Evolutionary conservation across 2,329 filamentous ascomycete genomes (phyloP).

Genomic region (Corynespora cassiicola): DNA sequence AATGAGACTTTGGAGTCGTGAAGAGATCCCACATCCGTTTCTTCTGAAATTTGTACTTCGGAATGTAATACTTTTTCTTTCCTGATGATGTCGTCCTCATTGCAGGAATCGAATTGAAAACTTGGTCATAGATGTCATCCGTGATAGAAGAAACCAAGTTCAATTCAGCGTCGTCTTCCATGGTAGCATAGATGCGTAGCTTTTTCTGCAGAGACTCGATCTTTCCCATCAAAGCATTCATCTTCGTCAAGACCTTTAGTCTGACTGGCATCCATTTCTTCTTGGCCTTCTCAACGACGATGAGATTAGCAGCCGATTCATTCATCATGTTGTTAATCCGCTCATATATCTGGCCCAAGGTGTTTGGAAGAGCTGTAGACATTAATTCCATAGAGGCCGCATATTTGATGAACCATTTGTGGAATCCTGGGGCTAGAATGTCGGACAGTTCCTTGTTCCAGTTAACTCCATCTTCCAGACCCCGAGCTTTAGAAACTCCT

Average conservation of each 20-base stretch:
- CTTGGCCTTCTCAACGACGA: constrained; percentile 23
- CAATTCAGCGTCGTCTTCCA: constrained; percentile 17
- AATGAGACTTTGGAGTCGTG: constrained; percentile 8
- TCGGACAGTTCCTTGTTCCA: constrained; percentile 25
- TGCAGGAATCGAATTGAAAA: constrained; percentile 12
- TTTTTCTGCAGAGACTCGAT: constrained; percentile 1
- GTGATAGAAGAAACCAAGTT: constrained; percentile 20
- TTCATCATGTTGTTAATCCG: constrained; percentile 9
- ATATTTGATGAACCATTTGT: constrained; percentile 16
- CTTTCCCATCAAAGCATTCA: constrained; percentile 11
- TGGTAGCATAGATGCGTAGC: constrained; percentile 7
- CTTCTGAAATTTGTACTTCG: constrained; percentile 20
- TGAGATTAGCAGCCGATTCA: constrained; percentile 17
- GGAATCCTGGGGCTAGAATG: constrained; percentile 15
- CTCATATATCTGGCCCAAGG: constrained; percentile 7
- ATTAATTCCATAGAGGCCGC: constrained; percentile 3
- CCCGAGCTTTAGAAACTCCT: constrained; percentile 22
- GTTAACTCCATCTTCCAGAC: constrained; percentile 19
- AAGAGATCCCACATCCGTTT: constrained; percentile 8
- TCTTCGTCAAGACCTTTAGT: constrained; percentile 8
- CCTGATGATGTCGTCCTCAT: constrained; percentile 9
- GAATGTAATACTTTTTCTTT: constrained; percentile 16
- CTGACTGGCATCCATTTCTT: constrained; percentile 12
- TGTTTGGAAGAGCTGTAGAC: constrained; percentile 1
- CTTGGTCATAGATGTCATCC: constrained; percentile 16